Conservation (phyloP, 192 early-diverging fungal species). For the Gigaspora rosea region DNA sequence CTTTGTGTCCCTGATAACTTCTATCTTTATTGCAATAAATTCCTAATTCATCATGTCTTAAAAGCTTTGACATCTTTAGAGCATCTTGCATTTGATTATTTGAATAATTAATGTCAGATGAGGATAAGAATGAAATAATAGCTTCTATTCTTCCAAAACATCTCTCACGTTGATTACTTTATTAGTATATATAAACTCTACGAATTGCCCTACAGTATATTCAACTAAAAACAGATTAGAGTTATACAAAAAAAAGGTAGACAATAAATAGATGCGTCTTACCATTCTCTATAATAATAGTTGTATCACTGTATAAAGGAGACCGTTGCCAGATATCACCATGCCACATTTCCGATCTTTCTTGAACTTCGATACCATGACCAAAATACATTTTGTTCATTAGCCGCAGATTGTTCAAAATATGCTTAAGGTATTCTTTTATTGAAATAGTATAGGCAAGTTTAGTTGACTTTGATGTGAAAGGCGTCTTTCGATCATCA, state of each 20-base stretch:
- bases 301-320: neutral
- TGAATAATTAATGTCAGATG: too few relatives aligned
- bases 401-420: neutral
- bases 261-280: neutral
- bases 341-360: conserved; percentile 13
- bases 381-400: neutral
- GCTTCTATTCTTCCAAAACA: too few relatives aligned
- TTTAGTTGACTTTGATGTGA: neutral
- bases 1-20: neutral
- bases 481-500: neutral
- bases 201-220: neutral
- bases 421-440: neutral
- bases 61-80: neutral
- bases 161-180: neutral
- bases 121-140: too few relatives aligned
- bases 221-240: neutral
- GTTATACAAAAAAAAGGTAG: neutral
- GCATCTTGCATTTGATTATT: too few relatives aligned
- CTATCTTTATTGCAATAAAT: neutral
- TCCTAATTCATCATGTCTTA: neutral
- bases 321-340: conserved; percentile 6
- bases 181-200: neutral
- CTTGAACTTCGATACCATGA: neutral
- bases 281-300: neutral
- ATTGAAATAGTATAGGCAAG: neutral